Percentiles rank a stretch among this genome's conserved stretches.
These are phyloP conservation scores for Quercus alba DNA, from an alignment of 306 rosid species.

Conservation along the genomic window DNA sequence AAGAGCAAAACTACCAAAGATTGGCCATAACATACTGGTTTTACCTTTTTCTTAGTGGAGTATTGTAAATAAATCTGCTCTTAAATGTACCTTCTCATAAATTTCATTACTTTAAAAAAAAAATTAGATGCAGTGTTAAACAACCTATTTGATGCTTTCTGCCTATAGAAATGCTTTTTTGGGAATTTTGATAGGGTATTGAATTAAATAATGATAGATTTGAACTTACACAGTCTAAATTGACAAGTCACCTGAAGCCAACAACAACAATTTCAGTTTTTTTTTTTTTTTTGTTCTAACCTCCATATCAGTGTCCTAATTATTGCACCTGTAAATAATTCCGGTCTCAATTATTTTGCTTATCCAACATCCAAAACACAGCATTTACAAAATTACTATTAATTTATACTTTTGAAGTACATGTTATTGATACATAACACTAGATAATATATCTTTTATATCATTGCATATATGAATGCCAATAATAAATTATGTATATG, in stretches of 20 bases:
- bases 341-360: neutral
- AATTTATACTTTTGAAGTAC: neutral
- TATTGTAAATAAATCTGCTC: no score
- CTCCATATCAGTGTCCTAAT: neutral
- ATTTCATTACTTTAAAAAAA: no score
- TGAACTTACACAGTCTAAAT: neutral
- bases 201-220: no score
- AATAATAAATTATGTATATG: neutral
- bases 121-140: no score
- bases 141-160: no score
- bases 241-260: neutral
- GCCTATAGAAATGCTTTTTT: no score
- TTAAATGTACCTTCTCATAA: no score
- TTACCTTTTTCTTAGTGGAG: no score
- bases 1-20: no score
- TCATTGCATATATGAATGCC: neutral
- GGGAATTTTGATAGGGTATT: no score
- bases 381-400: neutral
- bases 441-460: neutral
- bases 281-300: neutral
- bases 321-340: neutral
- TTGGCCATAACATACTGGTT: no score
- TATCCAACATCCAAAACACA: neutral
- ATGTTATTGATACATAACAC: neutral
- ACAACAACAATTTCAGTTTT: neutral